Conservation (phyloP, 2,329 filamentous ascomycete genomes). For the Nemania diffusa region DNA sequence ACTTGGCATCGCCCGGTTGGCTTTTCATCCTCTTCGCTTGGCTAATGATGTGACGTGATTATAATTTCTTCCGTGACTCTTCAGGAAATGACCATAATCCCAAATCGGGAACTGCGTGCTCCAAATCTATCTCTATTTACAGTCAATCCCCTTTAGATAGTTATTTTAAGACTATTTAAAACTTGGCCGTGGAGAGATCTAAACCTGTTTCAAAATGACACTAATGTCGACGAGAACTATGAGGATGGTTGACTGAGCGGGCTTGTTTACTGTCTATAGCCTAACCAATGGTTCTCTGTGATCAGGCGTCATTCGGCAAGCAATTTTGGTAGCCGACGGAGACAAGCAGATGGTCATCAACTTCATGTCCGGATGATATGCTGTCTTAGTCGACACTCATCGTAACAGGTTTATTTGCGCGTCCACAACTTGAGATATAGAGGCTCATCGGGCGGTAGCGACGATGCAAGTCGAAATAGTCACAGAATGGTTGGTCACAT, state of each 20-base stretch:
- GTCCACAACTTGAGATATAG: background rate
- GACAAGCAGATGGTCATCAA: background rate
- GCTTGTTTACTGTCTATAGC: background rate
- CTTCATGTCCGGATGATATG: background rate
- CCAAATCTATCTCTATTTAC: background rate
- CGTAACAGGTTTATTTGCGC: background rate
- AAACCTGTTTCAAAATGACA: background rate
- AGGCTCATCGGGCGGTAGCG: background rate
- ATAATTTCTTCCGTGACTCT: background rate
- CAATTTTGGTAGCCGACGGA: constrained; percentile 10
- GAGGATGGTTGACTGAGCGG: background rate
- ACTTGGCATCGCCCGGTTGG: background rate
- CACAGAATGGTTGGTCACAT: constrained; percentile 2
- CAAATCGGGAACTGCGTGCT: background rate
- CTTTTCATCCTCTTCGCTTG: background rate
- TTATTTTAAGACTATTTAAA: no score
- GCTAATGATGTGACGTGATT: background rate
- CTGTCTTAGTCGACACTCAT: background rate
- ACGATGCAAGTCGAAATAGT: constrained; percentile 10
- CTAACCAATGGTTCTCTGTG: background rate
- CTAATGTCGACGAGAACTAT: background rate
- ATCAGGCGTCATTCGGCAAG: background rate
- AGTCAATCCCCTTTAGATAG: no score
- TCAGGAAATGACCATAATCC: background rate
- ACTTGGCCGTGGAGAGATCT: no score